These are phyloP conservation scores for Gossypium australe DNA, from an alignment of 345 rosid genomes.

Conservation along the genomic window DNA sequence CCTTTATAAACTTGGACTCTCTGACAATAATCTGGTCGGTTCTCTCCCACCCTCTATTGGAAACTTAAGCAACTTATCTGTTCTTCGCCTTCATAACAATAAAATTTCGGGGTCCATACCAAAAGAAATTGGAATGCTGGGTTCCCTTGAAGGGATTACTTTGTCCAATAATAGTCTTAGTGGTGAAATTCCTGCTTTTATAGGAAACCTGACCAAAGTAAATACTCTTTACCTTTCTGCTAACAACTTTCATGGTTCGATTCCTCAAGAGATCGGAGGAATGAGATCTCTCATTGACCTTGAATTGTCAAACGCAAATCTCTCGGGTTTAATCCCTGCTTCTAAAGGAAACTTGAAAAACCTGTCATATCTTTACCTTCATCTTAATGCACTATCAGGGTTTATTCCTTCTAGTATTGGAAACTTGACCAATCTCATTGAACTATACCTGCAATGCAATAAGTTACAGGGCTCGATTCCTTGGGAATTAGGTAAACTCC, in stretches of 20 bases:
- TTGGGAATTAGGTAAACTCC: background rate
- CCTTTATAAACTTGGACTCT: background rate
- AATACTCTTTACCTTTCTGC: background rate
- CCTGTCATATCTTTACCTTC: background rate
- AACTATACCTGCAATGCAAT: background rate
- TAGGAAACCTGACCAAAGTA: constrained; percentile 6
- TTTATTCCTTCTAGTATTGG: background rate
- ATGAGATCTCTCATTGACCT: background rate
- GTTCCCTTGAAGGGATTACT: background rate
- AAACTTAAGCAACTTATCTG: background rate
- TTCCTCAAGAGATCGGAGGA: background rate
- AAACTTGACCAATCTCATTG: background rate
- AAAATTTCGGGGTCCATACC: background rate
- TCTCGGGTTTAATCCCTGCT: background rate
- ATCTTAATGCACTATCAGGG: background rate
- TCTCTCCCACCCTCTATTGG: background rate
- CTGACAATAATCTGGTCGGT: background rate
- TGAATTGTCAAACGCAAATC: background rate
- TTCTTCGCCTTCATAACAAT: background rate
- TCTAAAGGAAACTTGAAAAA: constrained; percentile 6
- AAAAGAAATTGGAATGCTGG: background rate
- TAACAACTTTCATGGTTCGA: background rate
- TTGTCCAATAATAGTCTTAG: background rate
- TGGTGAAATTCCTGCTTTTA: background rate
- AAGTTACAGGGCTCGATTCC: background rate